Evolutionary conservation across 2,329 filamentous ascomycete genomes (phyloP).

Genomic region (Penicillium italicum): DNA sequence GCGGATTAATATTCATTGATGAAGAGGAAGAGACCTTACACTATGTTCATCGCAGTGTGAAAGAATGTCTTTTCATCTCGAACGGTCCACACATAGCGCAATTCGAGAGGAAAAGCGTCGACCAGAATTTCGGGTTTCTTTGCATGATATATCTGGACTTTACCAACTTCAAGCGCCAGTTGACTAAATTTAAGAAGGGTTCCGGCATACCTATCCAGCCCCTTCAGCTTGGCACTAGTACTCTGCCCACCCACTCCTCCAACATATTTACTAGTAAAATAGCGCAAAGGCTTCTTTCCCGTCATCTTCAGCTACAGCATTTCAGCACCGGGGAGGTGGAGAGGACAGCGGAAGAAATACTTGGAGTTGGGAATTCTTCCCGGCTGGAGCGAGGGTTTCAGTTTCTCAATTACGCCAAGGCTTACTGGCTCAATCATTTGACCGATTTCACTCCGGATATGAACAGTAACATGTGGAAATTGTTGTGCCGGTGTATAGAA

Average conservation of each 20-base stretch:
- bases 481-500: conserved; percentile 3
- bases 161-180: conserved; percentile 10
- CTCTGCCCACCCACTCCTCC: neutral
- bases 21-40: conserved; percentile 16
- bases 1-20: conserved; percentile 14
- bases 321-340: neutral
- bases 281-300: neutral
- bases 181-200: neutral
- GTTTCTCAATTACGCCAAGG: neutral
- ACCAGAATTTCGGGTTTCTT: conserved; percentile 5
- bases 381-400: neutral
- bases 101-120: neutral
- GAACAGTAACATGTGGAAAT: neutral
- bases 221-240: neutral
- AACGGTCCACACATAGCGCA: neutral
- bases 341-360: neutral
- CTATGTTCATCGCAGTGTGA: conserved; percentile 12
- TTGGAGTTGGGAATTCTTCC: neutral
- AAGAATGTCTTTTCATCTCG: conserved; percentile 6
- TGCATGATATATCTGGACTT: conserved; percentile 15
- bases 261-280: neutral
- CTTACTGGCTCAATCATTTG: neutral
- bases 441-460: neutral
- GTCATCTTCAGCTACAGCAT: neutral
- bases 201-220: neutral